phyloP scores from a whole-genome alignment of 306 rosid species.

The Prunus dulcis region DNA sequence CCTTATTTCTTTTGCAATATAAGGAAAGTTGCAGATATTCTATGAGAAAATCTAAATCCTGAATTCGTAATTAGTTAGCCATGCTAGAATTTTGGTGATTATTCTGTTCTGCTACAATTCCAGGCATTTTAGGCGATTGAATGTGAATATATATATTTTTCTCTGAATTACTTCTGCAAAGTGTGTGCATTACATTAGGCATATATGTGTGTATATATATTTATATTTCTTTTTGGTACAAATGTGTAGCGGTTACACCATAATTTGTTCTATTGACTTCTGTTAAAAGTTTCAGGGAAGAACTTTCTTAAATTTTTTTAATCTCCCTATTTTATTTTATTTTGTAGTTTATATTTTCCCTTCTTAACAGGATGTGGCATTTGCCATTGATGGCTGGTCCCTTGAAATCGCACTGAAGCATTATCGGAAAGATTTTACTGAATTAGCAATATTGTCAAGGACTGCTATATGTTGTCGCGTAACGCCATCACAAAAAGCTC shows the following conservation, averaged over 20 bases:
- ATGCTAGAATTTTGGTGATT: background rate
- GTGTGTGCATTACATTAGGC: background rate
- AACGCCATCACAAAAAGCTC: conserved; percentile 98
- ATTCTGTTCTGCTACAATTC: background rate
- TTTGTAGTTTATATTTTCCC: conserved; percentile 3
- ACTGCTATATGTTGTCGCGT: conserved; percentile 99
- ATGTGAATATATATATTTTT: background rate
- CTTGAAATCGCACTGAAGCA: conserved; percentile 91
- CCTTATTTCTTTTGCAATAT: no score
- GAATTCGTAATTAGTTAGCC: background rate
- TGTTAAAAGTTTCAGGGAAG: no score
- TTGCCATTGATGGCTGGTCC: conserved; percentile 98
- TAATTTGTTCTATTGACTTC: no score
- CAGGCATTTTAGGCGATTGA: background rate
- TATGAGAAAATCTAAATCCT: background rate
- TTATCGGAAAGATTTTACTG: conserved; percentile 85
- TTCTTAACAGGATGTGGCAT: conserved; percentile 76
- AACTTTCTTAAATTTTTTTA: no score
- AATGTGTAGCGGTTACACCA: background rate
- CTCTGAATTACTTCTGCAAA: background rate
- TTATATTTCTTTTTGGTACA: background rate
- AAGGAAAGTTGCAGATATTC: background rate
- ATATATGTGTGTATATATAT: background rate
- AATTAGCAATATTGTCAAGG: conserved; percentile 91
- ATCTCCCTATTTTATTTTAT: background rate